Evolutionary conservation across 257 asterid genomes (phyloP).

Genomic region (Penstemon eatonii): DNA sequence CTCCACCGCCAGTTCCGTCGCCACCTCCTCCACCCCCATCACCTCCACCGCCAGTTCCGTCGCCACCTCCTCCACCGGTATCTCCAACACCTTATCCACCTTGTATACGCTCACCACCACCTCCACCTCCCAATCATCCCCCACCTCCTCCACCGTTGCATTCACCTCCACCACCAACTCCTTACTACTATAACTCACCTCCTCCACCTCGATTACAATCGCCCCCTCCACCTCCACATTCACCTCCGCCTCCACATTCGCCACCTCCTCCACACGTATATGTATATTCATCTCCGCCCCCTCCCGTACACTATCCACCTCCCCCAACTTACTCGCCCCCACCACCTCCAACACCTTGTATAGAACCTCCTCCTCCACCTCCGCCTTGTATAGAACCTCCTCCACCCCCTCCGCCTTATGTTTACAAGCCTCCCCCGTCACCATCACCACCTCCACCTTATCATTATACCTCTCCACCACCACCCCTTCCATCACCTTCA

Average conservation of each 20-base stretch:
- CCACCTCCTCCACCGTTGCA: conserved; percentile 38
- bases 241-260: no score
- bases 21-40: conserved; percentile 38
- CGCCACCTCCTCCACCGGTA: conserved; percentile 5
- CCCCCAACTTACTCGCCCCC: conserved; percentile 53
- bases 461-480: conserved; percentile 47
- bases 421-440: conserved; percentile 59
- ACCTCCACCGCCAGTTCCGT: conserved; percentile 23
- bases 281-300: conserved; percentile 43
- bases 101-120: conserved; percentile 33
- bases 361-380: conserved; percentile 50
- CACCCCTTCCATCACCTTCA: conserved; percentile 31
- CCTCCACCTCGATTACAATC: conserved; percentile 20
- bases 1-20: conserved; percentile 25
- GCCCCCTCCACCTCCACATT: conserved; percentile 27
- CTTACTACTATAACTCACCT: conserved; percentile 39
- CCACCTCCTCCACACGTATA: conserved; percentile 36
- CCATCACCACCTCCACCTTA: conserved; percentile 61
- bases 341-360: conserved; percentile 43
- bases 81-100: conserved; percentile 10
- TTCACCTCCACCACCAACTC: conserved; percentile 47
- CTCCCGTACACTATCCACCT: conserved; percentile 45
- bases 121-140: conserved; percentile 37
- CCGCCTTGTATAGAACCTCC: conserved; percentile 62
- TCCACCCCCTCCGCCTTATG: conserved; percentile 57